Base-by-base conservation (phyloP, 1,284 basidiomycete genomes). In the Trichosporon faecale region DNA sequence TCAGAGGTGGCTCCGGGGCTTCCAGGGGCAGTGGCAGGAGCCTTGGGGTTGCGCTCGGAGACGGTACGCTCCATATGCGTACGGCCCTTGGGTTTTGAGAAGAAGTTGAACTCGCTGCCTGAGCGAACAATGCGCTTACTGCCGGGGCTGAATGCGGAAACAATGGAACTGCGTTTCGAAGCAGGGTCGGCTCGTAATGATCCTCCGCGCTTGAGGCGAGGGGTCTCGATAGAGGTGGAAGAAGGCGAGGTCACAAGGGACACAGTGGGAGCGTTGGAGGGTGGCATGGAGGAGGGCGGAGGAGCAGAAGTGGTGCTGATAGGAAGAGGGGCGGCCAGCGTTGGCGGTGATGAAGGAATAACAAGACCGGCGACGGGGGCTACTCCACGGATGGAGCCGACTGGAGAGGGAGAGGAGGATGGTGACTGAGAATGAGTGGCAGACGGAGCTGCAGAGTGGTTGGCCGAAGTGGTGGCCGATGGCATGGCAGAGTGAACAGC, bases 321-420 rank as follows among this genome's bases (percentile, higher is more conserved):
- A 18, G 55, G 55, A 27, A 31, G 55, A 29, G 55, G 16, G 27
- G 55, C 27, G 27, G 55, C 27, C 12, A 60, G 55, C n/a, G 57
- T 31, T 14, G 57, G 57, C 27, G 57, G 57, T 7, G 57, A 61
- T 29, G 57, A 61, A 2, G 57, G 57, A 14, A 61, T 29, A 9
- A 61, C 57, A 8, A 61, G 29, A 18, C 57, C 57, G 16, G 57
- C 27, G 27, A 31, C 57, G 2, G 57, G 57, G 3, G 46, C 60
- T 11, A 63, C 66, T 23, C 66, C 69, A 7, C 68, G 69, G 33
- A 73, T 67, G 8, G 70, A 73, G 3, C 66, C 63, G 1, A 64
- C 67, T 0, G 72, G 68, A 11, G 72, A 73, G 6, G 66, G 29
- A 5, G 65, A 25, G 0, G 72, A 66, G 11, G 72, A 73, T 2